phyloP scores from a whole-genome alignment of 208 protist species.

The Trypanosoma lewisi region DNA sequence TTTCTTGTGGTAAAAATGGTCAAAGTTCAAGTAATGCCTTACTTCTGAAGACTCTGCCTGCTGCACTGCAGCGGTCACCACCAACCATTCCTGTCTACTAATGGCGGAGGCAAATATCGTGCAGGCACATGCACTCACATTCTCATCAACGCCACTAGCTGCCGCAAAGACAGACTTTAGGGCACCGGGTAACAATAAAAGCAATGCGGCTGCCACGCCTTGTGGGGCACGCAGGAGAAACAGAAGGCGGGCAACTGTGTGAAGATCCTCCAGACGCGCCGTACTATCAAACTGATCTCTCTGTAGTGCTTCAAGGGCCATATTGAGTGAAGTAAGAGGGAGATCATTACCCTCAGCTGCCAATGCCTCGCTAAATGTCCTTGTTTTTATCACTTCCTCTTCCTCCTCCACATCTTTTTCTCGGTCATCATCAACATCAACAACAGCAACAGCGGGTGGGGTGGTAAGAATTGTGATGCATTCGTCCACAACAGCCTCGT shows the following conservation, averaged over 20 bases:
- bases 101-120: constrained; percentile 19
- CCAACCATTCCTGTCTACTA: neutral
- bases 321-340: neutral
- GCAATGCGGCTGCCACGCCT: constrained; percentile 17
- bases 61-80: neutral
- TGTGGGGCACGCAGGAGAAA: neutral
- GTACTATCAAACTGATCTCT: constrained; percentile 24
- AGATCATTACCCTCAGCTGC: constrained; percentile 1
- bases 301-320: constrained; percentile 16
- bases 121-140: constrained; percentile 21
- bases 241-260: constrained; percentile 6
- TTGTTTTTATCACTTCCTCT: neutral
- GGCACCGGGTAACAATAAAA: constrained; percentile 19
- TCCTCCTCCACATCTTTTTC: neutral
- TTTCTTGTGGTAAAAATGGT: constrained; percentile 24
- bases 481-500: neutral
- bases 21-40: constrained; percentile 7
- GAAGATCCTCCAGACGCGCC: constrained; percentile 16
- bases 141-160: constrained; percentile 27
- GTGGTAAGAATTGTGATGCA: constrained; percentile 7
- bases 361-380: constrained; percentile 8
- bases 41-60: neutral
- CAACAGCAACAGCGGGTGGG: neutral
- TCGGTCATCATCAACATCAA: too few relatives aligned
- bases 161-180: constrained; percentile 17